phyloP scores from a whole-genome alignment of 352 stramenopile species.

The Phytophthora quininea region DNA sequence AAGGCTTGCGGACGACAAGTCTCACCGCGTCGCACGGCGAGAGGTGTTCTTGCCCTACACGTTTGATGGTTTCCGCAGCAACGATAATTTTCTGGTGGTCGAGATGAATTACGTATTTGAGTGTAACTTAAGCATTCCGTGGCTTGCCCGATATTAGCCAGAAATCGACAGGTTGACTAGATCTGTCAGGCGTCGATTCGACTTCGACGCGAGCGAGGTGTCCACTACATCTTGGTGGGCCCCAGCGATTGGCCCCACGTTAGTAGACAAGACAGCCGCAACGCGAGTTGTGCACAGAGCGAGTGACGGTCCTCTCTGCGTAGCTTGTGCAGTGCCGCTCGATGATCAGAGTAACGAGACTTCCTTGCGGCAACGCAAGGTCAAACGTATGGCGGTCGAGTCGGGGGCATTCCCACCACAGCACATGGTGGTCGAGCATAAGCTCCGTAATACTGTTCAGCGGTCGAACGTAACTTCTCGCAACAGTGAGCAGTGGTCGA shows the following conservation, averaged over 20 bases:
- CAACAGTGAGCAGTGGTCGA: not conserved
- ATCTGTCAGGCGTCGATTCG: slow-evolving; percentile 15
- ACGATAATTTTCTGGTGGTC: slow-evolving; percentile 27
- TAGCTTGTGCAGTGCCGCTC: slow-evolving; percentile 3
- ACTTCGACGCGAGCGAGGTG: slow-evolving; percentile 19
- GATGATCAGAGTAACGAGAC: not conserved
- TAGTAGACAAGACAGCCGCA: slow-evolving; percentile 3
- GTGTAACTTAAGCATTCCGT: slow-evolving; percentile 33
- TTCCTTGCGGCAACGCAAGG: not conserved
- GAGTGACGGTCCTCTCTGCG: slow-evolving; percentile 21
- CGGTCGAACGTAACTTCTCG: no score
- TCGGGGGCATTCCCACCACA: no score
- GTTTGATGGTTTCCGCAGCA: slow-evolving; percentile 16
- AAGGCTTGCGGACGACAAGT: slow-evolving; percentile 17
- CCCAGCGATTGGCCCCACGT: slow-evolving; percentile 16
- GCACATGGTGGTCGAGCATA: slow-evolving; percentile 7
- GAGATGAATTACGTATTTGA: slow-evolving; percentile 35
- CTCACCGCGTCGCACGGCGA: slow-evolving; percentile 4
- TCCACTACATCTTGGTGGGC: slow-evolving; percentile 21
- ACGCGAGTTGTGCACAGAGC: slow-evolving; percentile 5
- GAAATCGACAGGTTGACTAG: slow-evolving; percentile 16
- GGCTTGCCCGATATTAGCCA: slow-evolving; percentile 14
- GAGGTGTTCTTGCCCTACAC: not conserved
- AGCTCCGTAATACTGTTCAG: no score
- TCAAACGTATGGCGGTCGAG: not conserved